These are phyloP conservation scores for Aspergillus caelatus DNA, from an alignment of 2,329 filamentous ascomycete genomes.

Conservation along the genomic window DNA sequence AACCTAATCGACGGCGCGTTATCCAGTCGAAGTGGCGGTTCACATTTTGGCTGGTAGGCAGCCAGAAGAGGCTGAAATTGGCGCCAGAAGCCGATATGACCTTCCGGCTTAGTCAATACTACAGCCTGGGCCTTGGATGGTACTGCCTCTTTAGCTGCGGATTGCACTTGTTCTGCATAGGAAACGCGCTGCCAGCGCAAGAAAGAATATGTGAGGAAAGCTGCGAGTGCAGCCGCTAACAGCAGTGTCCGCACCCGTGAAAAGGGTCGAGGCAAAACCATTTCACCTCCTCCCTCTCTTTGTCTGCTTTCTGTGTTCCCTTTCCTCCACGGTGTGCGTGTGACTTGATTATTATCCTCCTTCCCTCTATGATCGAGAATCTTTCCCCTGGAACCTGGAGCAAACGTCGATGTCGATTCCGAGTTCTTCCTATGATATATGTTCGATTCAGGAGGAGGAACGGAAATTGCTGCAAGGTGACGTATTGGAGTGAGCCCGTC, in stretches of 20 bases:
- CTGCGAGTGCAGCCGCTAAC: conserved; percentile 17
- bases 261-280: conserved; percentile 20
- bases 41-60: conserved; percentile 32
- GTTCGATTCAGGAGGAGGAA: background rate
- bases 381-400: background rate
- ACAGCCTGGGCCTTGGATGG: background rate
- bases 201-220: conserved; percentile 21
- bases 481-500: background rate
- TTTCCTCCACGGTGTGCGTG: background rate
- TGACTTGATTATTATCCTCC: background rate
- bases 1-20: conserved; percentile 31
- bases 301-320: background rate
- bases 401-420: background rate
- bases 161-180: background rate
- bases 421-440: background rate
- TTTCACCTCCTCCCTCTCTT: conserved; percentile 6
- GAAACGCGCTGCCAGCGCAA: conserved; percentile 14
- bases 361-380: background rate
- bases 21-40: conserved; percentile 30
- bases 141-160: background rate
- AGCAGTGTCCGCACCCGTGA: conserved; percentile 23
- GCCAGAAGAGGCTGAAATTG: conserved; percentile 36
- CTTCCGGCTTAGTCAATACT: conserved; percentile 13
- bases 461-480: background rate
- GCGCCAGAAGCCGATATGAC: conserved; percentile 38